Evolutionary conservation across 2,329 filamentous ascomycete species (phyloP).

Genomic region (Hypomyces rosellus): DNA sequence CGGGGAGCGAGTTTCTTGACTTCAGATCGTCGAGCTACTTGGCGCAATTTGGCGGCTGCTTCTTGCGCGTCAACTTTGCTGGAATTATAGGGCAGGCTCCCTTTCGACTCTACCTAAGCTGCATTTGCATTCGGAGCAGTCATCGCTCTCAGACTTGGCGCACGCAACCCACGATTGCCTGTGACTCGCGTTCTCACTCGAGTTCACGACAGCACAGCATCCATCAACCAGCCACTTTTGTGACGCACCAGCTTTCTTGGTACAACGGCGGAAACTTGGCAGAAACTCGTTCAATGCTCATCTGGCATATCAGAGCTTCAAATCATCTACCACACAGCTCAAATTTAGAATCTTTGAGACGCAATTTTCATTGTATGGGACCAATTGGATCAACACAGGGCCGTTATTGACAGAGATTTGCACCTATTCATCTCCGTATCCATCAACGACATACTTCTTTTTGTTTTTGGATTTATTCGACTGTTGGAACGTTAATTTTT

Average conservation of each 20-base stretch:
- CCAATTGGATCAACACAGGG: not conserved
- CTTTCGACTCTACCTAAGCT: not conserved
- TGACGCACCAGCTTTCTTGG: not conserved
- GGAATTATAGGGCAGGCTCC: conserved; percentile 1
- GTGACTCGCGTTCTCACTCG: conserved; percentile 6
- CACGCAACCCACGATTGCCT: not conserved
- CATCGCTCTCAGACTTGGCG: not conserved
- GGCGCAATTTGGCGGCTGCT: conserved; percentile 4
- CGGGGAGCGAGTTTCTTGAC: not conserved
- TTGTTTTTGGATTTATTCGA: not conserved
- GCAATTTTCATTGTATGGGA: not conserved
- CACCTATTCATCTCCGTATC: not conserved
- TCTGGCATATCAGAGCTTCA: not conserved
- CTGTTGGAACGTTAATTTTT: too few relatives aligned
- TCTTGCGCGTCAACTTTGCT: not conserved
- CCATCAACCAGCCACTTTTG: not conserved
- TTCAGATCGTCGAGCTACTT: conserved; percentile 8
- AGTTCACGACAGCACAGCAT: not conserved
- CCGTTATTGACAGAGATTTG: not conserved
- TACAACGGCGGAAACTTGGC: not conserved
- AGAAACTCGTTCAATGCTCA: not conserved
- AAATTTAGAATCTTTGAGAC: not conserved
- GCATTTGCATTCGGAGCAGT: conserved; percentile 4
- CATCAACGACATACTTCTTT: not conserved
- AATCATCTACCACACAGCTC: not conserved